Percentiles rank a stretch among this genome's conserved stretches.
Conservation (phyloP, 345 rosid genomes). For the Luvunga scandens region DNA sequence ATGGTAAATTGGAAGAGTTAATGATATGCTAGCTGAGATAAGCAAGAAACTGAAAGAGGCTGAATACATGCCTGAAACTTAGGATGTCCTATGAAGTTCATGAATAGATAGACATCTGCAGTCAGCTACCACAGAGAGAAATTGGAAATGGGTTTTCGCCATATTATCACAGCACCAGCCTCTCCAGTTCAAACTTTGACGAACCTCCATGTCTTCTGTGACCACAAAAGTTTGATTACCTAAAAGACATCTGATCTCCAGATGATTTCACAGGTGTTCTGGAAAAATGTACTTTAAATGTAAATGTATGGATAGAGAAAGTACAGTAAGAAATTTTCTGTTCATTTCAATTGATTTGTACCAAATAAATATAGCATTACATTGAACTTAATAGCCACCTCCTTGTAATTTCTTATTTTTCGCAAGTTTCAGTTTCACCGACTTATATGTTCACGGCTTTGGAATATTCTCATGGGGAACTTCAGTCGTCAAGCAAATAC, state of each 20-base stretch:
- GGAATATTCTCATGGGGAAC: neutral
- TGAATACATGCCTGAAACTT: slow-evolving; percentile 29
- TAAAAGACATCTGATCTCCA: slow-evolving; percentile 20
- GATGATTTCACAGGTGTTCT: neutral
- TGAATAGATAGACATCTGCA: slow-evolving; percentile 28
- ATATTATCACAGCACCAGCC: slow-evolving; percentile 29
- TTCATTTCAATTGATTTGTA: neutral
- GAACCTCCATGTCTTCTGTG: slow-evolving; percentile 14
- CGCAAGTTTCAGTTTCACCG: neutral
- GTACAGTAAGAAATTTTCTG: neutral
- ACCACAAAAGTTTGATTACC: neutral
- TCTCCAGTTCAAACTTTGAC: slow-evolving; percentile 20
- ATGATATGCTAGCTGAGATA: slow-evolving; percentile 25
- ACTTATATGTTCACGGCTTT: neutral
- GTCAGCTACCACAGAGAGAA: slow-evolving; percentile 29
- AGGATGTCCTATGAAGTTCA: slow-evolving; percentile 21
- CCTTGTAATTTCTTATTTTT: no score
- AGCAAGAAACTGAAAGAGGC: slow-evolving; percentile 21
- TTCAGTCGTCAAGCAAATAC: neutral
- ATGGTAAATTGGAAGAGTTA: slow-evolving; percentile 14
- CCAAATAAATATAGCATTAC: neutral
- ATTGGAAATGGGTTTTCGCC: slow-evolving; percentile 33
- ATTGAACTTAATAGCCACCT: neutral
- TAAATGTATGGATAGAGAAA: neutral
- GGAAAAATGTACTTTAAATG: no score